Evolutionary conservation across 2,329 filamentous ascomycete species (phyloP).

Genomic region (Verticillium nubilum): DNA sequence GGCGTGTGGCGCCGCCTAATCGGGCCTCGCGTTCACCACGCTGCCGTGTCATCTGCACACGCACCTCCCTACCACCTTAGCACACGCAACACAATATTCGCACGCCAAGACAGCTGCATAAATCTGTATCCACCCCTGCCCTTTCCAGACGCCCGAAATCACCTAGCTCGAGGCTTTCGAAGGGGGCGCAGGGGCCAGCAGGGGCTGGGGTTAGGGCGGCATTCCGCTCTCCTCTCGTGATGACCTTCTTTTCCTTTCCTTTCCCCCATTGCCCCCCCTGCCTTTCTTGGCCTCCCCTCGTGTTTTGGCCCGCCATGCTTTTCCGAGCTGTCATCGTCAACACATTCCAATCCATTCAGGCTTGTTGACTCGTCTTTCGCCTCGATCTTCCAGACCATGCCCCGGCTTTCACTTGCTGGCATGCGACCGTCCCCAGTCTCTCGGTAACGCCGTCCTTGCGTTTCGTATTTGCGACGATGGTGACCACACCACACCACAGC

Average conservation of each 20-base stretch:
- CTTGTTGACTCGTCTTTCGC: neutral
- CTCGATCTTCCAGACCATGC: neutral
- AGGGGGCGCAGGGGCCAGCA: neutral
- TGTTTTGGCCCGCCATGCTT: neutral
- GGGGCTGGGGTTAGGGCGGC: neutral
- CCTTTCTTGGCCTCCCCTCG: neutral
- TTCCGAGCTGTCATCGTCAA: neutral
- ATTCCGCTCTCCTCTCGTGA: neutral
- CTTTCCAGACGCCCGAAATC: neutral
- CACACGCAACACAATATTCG: neutral
- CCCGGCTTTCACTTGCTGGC: neutral
- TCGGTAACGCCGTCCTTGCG: neutral
- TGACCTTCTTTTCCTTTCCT: neutral
- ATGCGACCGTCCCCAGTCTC: neutral
- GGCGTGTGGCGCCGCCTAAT: neutral
- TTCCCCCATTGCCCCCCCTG: neutral
- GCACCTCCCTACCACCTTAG: too few species aligned
- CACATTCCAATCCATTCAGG: neutral
- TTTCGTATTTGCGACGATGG: neutral
- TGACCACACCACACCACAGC: neutral
- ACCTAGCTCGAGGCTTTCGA: neutral
- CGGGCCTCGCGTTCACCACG: neutral
- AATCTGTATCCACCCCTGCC: neutral
- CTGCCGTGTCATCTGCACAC: neutral
- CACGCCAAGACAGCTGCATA: neutral